Evolutionary conservation across 768 basidiomycete genomes (phyloP), one percentile per base, ranked within the genome.

Genomic region (Leccinum broughii): DNA sequence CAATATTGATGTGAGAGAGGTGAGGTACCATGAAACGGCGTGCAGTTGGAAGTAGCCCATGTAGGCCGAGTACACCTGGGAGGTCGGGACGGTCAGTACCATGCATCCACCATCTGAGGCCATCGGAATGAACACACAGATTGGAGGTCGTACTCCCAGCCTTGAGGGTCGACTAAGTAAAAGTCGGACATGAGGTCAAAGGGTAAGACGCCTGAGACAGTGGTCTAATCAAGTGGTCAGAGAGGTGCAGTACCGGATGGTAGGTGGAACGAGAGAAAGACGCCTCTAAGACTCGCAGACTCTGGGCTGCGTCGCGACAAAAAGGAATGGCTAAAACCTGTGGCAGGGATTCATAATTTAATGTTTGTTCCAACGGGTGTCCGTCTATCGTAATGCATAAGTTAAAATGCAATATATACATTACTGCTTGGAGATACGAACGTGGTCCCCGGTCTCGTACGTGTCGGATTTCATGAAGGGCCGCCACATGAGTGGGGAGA

Each of bases 101-200:
- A 30, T 9, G 39, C 10, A n/a, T 34, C 41, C 26, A n/a, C 7
- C 32, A 37, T 51, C 35, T 34, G 15, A 17, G 20, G 2, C 26
- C 49, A 30, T n/a, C 32, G 41, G 24, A 56, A 53, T 32, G 60
- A 10, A 78, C 85, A 58, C 62, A 92, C 90, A 51, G 89, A 89
- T 66, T 89, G 88, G 6, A 91, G 80, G 72, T 92, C 89, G 64
- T 85, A 90, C 67, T 89, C 85, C 90, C 91, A 93, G 22, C 88
- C 89, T 61, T 79, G 80, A 17, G 88, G 87, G 62, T 90, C 86
- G 48, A 91, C 90, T 22, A 90, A 76, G 22, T 84, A 84, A 70
- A 89, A 89, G 70, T 90, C 86, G 34, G 85, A 75, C 88, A 86
- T 88, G 55, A 34, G 13, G 50, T 17, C 13, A 26, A 34, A 44